Percentiles rank a stretch among this genome's conserved stretches.
Conservation (phyloP, 495 filamentous ascomycete species). For the Cryomyces minteri region DNA sequence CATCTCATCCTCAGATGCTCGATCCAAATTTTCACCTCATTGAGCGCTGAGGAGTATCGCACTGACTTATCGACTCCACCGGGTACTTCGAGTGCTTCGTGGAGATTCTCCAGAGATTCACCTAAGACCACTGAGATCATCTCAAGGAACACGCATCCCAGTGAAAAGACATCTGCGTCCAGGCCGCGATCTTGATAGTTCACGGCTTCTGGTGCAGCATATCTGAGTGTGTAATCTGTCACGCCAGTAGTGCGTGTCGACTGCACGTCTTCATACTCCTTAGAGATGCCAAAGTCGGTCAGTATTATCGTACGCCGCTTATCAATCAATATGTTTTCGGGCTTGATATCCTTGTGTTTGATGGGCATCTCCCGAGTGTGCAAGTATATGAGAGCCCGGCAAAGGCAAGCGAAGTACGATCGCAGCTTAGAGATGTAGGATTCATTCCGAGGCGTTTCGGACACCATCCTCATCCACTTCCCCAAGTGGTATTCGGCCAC, state of each 20-base stretch:
- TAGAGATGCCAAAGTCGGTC: slow-evolving; percentile 24
- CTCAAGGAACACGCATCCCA: slow-evolving; percentile 14
- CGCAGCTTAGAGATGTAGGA: not conserved
- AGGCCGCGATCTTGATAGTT: slow-evolving; percentile 1
- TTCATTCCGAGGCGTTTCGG: too few species aligned
- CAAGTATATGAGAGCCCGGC: slow-evolving; percentile 16
- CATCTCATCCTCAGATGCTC: too few species aligned
- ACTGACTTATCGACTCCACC: too few species aligned
- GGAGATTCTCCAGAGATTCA: not conserved
- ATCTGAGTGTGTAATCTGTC: slow-evolving; percentile 8
- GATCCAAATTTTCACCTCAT: too few species aligned
- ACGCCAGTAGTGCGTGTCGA: not conserved
- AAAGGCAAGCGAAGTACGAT: slow-evolving; percentile 2
- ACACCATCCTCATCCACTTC: too few species aligned
- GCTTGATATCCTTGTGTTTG: slow-evolving; percentile 27
- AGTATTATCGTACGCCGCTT: slow-evolving; percentile 13
- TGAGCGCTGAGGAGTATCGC: too few species aligned
- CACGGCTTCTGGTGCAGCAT: slow-evolving; percentile 11
- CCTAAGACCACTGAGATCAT: not conserved
- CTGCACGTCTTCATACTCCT: not conserved
- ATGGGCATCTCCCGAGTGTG: slow-evolving; percentile 14
- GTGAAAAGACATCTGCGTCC: slow-evolving; percentile 11
- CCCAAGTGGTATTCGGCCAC: not conserved
- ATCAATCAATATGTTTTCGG: slow-evolving; percentile 24
- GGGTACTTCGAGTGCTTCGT: too few species aligned